phyloP scores from a whole-genome alignment of 768 basidiomycete species.

The Boletus coccyginus region DNA sequence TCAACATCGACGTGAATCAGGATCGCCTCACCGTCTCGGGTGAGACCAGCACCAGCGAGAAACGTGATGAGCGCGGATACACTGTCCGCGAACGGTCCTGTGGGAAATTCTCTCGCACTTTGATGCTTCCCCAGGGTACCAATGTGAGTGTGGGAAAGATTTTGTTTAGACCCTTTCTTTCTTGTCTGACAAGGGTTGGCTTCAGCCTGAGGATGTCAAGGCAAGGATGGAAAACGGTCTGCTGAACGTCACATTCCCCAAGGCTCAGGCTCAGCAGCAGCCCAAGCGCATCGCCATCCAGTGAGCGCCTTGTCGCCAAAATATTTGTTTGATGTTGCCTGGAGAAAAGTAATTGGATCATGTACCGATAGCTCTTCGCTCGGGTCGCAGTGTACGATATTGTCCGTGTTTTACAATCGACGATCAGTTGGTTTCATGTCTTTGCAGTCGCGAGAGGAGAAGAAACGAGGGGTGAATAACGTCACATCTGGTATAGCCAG shows the following conservation, averaged over 20 bases:
- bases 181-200: background rate
- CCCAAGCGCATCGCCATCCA: slow-evolving; percentile 42
- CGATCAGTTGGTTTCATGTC: background rate
- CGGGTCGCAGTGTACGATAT: background rate
- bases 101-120: slow-evolving; percentile 47
- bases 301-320: background rate
- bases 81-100: slow-evolving; percentile 43
- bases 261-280: slow-evolving; percentile 37
- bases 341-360: background rate
- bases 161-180: background rate
- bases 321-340: background rate
- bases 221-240: slow-evolving; percentile 52
- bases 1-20: slow-evolving; percentile 50
- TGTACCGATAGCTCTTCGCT: background rate
- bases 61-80: slow-evolving; percentile 36
- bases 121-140: slow-evolving; percentile 47
- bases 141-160: slow-evolving; percentile 34
- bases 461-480: background rate
- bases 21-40: slow-evolving; percentile 51
- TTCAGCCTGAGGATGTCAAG: slow-evolving; percentile 32
- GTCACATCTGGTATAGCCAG: background rate
- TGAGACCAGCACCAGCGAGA: slow-evolving; percentile 35
- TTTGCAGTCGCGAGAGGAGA: background rate
- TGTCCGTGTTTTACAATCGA: background rate
- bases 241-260: slow-evolving; percentile 54